Conservation (phyloP, 2,329 filamentous ascomycete genomes). For the Exophiala sp. region DNA sequence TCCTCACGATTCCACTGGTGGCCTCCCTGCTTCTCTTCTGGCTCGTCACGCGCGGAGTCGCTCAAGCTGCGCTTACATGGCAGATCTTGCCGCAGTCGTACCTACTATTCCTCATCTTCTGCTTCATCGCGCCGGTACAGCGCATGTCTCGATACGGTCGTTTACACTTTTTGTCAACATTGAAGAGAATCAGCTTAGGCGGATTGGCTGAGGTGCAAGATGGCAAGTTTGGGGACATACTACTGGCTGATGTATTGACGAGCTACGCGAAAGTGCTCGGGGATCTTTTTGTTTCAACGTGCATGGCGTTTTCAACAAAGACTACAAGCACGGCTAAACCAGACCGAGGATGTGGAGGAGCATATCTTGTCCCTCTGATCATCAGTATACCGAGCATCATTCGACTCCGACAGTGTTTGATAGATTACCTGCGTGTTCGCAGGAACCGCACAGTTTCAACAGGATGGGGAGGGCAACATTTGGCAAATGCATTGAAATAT, state of each 20-base stretch:
- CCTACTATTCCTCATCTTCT: slow-evolving; percentile 66
- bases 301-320: slow-evolving; percentile 78
- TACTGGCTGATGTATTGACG: slow-evolving; percentile 90
- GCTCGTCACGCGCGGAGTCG: slow-evolving; percentile 68
- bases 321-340: slow-evolving; percentile 75
- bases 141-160: slow-evolving; percentile 68
- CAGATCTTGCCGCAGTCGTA: slow-evolving; percentile 85
- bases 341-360: slow-evolving; percentile 76
- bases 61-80: slow-evolving; percentile 68
- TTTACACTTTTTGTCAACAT: slow-evolving; percentile 67
- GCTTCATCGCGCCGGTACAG: slow-evolving; percentile 71
- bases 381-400: slow-evolving; percentile 80
- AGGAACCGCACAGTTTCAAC: slow-evolving; percentile 43
- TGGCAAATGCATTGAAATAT: slow-evolving; percentile 94
- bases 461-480: slow-evolving; percentile 79
- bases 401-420: slow-evolving; percentile 86
- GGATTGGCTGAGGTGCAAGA: slow-evolving; percentile 82
- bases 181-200: slow-evolving; percentile 76
- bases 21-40: slow-evolving; percentile 79
- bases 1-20: slow-evolving; percentile 68
- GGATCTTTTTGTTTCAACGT: slow-evolving; percentile 82
- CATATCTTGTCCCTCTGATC: slow-evolving; percentile 75
- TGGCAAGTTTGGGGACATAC: slow-evolving; percentile 90
- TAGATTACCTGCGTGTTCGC: slow-evolving; percentile 74
- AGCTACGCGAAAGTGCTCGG: slow-evolving; percentile 90